phyloP scores from a whole-genome alignment of 2,329 filamentous ascomycete genomes.

The Septoria petroselini region DNA sequence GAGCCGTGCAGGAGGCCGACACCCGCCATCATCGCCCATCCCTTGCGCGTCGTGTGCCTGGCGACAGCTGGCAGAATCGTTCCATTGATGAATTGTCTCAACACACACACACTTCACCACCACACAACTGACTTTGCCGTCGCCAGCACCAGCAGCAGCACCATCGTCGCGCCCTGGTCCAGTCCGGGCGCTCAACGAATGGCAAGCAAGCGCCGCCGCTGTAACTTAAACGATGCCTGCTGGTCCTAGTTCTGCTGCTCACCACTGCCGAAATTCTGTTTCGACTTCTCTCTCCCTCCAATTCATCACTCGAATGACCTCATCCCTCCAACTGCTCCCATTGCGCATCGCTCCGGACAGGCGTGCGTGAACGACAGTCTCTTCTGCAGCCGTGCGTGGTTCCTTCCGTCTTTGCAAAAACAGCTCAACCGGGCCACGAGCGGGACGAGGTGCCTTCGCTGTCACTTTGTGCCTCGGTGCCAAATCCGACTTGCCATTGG shows the following conservation, averaged over 20 bases:
- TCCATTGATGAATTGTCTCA: no score
- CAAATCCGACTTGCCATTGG: not conserved
- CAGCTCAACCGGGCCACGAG: no score
- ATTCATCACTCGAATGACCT: not conserved
- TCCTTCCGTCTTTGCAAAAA: not conserved
- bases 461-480: not conserved
- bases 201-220: conserved; percentile 2
- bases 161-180: conserved; percentile 1
- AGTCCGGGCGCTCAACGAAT: conserved; percentile 5
- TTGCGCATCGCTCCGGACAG: not conserved
- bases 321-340: not conserved
- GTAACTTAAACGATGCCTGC: conserved; percentile 11
- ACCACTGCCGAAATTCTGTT: conserved; percentile 8
- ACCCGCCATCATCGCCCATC: no score
- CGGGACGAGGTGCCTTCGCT: no score
- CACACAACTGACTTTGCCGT: no score
- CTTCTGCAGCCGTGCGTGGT: not conserved
- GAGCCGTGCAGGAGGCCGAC: no score
- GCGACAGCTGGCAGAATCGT: no score
- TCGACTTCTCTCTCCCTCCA: conserved; percentile 2
- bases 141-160: not conserved
- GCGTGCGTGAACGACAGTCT: not conserved
- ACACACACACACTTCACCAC: no score
- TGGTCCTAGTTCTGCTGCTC: conserved; percentile 3
- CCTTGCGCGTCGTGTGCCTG: conserved; percentile 6